A percentile compares a stretch with the other conserved stretches of the same genome.
These are phyloP conservation scores for Desmodesmus armatus DNA, from an alignment of 139 green algal species.

Conservation along the genomic window DNA sequence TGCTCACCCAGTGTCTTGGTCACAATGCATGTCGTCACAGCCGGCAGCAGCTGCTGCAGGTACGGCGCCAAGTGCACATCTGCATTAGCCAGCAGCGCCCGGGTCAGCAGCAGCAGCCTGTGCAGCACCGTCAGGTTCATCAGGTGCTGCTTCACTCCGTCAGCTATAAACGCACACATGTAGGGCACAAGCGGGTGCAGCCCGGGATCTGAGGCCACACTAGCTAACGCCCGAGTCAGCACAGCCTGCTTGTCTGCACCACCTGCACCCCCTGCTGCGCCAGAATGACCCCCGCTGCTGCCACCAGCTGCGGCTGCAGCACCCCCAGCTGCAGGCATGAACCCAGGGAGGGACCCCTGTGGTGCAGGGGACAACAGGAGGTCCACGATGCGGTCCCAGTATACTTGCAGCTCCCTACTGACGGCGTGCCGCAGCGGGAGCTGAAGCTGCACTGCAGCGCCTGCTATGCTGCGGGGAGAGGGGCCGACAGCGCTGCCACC, in stretches of 20 bases:
- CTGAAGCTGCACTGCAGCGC: slow-evolving; percentile 56
- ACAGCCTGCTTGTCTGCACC: slow-evolving; percentile 17
- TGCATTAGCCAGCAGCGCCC: slow-evolving; percentile 78
- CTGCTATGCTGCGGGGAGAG: not conserved
- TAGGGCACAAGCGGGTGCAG: slow-evolving; percentile 89
- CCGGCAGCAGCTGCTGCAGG: slow-evolving; percentile 88
- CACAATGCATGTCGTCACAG: slow-evolving; percentile 83
- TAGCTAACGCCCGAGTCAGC: slow-evolving; percentile 54
- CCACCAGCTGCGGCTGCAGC: slow-evolving; percentile 21
- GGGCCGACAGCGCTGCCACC: too few species aligned
- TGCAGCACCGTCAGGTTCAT: slow-evolving; percentile 24
- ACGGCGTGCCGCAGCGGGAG: slow-evolving; percentile 82
- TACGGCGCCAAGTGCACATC: slow-evolving; percentile 81
- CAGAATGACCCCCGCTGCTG: not conserved
- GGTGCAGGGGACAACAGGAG: not conserved
- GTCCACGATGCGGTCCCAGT: slow-evolving; percentile 71
- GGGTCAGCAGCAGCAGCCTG: slow-evolving; percentile 51
- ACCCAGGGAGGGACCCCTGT: too few species aligned
- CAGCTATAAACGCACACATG: slow-evolving; percentile 80
- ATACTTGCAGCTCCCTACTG: slow-evolving; percentile 82
- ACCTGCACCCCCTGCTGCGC: slow-evolving; percentile 14
- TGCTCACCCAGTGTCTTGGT: slow-evolving; percentile 68
- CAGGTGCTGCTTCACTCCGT: slow-evolving; percentile 68
- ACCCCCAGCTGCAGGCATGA: slow-evolving; percentile 5
- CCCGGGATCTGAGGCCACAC: slow-evolving; percentile 72